These are phyloP conservation scores for Russula virescens DNA, from an alignment of 768 basidiomycete species.

Conservation along the genomic window DNA sequence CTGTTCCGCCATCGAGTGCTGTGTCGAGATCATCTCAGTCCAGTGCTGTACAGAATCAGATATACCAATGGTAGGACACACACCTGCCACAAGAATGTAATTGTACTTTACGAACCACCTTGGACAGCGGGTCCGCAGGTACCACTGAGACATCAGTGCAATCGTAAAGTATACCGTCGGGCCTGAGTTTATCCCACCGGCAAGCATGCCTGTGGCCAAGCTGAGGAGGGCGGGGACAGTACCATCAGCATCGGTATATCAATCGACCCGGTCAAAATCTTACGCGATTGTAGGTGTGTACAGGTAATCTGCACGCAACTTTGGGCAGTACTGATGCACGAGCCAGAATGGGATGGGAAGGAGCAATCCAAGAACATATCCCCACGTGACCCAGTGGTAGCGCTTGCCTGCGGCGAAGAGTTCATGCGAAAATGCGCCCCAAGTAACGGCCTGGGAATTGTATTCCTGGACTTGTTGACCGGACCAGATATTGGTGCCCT, in stretches of 20 bases:
- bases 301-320: slow-evolving; percentile 41
- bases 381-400: slow-evolving; percentile 47
- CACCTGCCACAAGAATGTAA: slow-evolving; percentile 35
- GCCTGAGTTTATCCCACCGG: slow-evolving; percentile 46
- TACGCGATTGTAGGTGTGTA: slow-evolving; percentile 45
- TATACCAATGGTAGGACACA: background rate
- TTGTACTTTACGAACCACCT: slow-evolving; percentile 40
- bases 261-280: slow-evolving; percentile 9
- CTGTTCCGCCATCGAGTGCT: slow-evolving; percentile 37
- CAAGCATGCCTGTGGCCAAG: slow-evolving; percentile 45
- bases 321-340: slow-evolving; percentile 40
- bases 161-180: slow-evolving; percentile 38
- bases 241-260: background rate
- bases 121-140: slow-evolving; percentile 36
- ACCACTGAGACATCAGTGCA: slow-evolving; percentile 45
- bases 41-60: background rate
- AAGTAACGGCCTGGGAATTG: slow-evolving; percentile 48
- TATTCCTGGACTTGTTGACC: slow-evolving; percentile 46
- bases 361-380: slow-evolving; percentile 43
- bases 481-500: slow-evolving; percentile 51
- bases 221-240: slow-evolving; percentile 24
- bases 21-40: slow-evolving; percentile 30
- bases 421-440: slow-evolving; percentile 36
- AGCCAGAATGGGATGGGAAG: slow-evolving; percentile 53
- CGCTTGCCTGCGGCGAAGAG: slow-evolving; percentile 23